Conservation (phyloP, 2,329 filamentous ascomycete genomes). For the Shiraia sp. region DNA sequence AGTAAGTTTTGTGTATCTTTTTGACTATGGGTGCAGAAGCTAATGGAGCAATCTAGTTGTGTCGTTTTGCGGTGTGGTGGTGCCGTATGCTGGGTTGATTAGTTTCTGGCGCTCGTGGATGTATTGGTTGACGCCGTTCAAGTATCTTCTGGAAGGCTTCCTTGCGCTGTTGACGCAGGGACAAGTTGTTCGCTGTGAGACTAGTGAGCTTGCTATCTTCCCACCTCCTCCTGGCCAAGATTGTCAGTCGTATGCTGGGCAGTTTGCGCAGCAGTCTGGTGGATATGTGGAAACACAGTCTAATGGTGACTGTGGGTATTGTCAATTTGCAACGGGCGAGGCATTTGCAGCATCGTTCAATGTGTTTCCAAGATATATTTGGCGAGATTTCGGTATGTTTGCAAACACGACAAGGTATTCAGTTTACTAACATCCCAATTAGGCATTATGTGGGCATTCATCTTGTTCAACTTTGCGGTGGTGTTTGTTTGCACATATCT, state of each 20-base stretch:
- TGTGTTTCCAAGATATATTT: slow-evolving; percentile 63
- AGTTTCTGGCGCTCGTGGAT: slow-evolving; percentile 64
- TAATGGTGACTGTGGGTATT: slow-evolving; percentile 65
- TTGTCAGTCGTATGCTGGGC: slow-evolving; percentile 63
- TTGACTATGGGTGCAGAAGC: background rate
- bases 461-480: slow-evolving; percentile 64
- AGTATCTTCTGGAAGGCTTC: slow-evolving; percentile 67
- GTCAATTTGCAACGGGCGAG: slow-evolving; percentile 64
- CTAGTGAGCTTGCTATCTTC: slow-evolving; percentile 64
- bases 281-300: slow-evolving; percentile 64
- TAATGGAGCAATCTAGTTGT: slow-evolving; percentile 53
- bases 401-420: background rate
- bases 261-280: slow-evolving; percentile 58
- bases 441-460: slow-evolving; percentile 54
- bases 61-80: slow-evolving; percentile 75
- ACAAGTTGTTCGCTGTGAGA: slow-evolving; percentile 59
- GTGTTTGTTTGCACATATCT: slow-evolving; percentile 60
- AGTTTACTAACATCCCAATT: slow-evolving; percentile 8
- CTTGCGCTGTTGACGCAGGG: slow-evolving; percentile 60
- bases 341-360: slow-evolving; percentile 62
- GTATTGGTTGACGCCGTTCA: slow-evolving; percentile 65
- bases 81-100: slow-evolving; percentile 66
- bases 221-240: slow-evolving; percentile 60
- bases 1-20: slow-evolving; percentile 15
- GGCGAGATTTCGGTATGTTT: slow-evolving; percentile 68